These are phyloP conservation scores for Colletotrichum navitas DNA, from an alignment of 2,329 filamentous ascomycete species.

Conservation along the genomic window DNA sequence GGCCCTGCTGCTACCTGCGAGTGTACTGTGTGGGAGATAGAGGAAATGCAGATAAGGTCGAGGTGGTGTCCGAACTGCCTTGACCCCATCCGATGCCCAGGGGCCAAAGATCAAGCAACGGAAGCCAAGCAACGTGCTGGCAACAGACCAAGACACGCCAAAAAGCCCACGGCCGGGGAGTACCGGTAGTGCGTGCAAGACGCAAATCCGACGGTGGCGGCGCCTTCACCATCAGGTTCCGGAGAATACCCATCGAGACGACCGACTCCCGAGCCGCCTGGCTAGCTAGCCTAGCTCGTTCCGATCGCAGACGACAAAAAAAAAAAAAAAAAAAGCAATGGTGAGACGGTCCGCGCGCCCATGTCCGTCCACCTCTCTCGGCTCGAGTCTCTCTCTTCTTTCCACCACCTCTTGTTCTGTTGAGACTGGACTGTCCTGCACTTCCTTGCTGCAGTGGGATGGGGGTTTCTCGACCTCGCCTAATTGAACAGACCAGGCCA, in stretches of 20 bases:
- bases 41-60: neutral
- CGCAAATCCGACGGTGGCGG: conserved; percentile 12
- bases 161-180: neutral
- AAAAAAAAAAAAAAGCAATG: conserved; percentile 16
- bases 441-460: conserved; percentile 11
- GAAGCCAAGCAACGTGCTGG: neutral
- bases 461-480: conserved; percentile 14
- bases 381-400: neutral
- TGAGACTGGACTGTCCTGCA: neutral
- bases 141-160: conserved; percentile 2
- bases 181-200: neutral
- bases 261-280: neutral
- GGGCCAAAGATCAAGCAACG: neutral
- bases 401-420: neutral
- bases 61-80: no score
- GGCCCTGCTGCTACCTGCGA: conserved; percentile 4
- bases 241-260: conserved; percentile 5
- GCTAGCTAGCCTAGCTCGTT: neutral
- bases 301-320: conserved; percentile 18
- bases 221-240: conserved; percentile 30
- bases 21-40: neutral
- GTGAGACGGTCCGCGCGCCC: neutral
- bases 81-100: neutral
- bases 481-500: conserved; percentile 1
- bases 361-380: neutral